Evolutionary conservation across 331 rosid species (phyloP).

Genomic region (Arachis monticola): DNA sequence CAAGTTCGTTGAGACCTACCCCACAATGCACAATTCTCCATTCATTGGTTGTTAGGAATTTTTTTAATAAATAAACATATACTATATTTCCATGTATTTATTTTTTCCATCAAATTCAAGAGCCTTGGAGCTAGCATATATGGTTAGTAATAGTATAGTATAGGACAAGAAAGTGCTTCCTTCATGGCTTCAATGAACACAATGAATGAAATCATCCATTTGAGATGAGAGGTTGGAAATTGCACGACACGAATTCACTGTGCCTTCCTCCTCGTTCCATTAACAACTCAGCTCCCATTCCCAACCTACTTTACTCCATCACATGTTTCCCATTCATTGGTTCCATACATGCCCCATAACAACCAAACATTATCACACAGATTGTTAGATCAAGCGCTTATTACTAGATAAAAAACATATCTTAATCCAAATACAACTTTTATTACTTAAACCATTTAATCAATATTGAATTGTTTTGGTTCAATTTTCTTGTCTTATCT

Average conservation of each 20-base stretch:
- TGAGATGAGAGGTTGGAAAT: conserved; percentile 24
- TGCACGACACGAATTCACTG: conserved; percentile 37
- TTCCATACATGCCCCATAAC: background rate
- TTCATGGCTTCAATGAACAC: conserved; percentile 11
- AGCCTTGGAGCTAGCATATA: background rate
- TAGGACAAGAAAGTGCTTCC: conserved; percentile 3
- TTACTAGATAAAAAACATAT: no score
- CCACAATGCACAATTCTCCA: conserved; percentile 26
- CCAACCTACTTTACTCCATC: conserved; percentile 28
- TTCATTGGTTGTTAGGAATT: background rate
- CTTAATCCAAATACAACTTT: no score
- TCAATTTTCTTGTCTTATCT: conserved; percentile 34
- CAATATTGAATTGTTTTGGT: conserved; percentile 1
- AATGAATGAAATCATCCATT: conserved; percentile 33
- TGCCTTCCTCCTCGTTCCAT: conserved; percentile 34
- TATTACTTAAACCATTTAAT: no score
- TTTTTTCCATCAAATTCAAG: background rate
- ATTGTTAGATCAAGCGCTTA: no score
- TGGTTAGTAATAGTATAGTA: background rate
- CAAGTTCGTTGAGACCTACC: conserved; percentile 29
- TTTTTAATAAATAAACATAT: no score
- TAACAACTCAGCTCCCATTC: conserved; percentile 19
- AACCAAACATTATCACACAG: conserved; percentile 21
- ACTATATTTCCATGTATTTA: background rate
- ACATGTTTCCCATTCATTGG: conserved; percentile 42